A percentile compares a stretch with the other conserved stretches of the same genome.
These are phyloP conservation scores for Macrolepiota albuminosa DNA, from an alignment of 768 basidiomycete species.

Conservation along the genomic window DNA sequence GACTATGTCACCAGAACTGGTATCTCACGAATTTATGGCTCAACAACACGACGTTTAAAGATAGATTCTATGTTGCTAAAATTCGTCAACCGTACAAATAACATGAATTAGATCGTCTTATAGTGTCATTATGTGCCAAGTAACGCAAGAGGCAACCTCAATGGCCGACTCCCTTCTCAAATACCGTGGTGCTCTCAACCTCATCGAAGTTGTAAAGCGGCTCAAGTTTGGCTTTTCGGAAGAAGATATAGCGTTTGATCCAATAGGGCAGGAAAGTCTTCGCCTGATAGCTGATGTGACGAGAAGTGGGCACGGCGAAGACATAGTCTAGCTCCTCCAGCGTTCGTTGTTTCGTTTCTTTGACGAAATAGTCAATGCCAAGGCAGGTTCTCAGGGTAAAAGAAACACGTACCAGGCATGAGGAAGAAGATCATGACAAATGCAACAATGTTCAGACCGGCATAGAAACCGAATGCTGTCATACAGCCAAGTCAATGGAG, in stretches of 20 bases:
- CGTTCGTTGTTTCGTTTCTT: constrained; percentile 50
- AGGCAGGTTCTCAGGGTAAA: neutral
- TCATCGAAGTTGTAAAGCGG: constrained; percentile 52
- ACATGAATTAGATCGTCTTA: neutral
- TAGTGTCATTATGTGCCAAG: neutral
- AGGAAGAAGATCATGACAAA: constrained; percentile 54
- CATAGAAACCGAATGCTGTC: constrained; percentile 56
- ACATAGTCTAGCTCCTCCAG: constrained; percentile 48
- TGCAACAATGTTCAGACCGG: constrained; percentile 44
- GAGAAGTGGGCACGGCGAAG: constrained; percentile 45
- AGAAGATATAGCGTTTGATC: constrained; percentile 42
- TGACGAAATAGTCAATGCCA: neutral
- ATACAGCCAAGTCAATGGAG: neutral
- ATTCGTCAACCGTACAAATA: neutral
- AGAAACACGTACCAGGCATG: constrained; percentile 38
- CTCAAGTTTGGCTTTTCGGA: constrained; percentile 30
- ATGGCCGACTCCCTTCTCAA: constrained; percentile 36
- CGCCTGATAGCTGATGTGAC: constrained; percentile 40
- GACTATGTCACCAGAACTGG: too few relatives aligned
- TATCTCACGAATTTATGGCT: neutral
- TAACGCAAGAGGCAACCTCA: constrained; percentile 1
- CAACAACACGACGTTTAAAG: neutral
- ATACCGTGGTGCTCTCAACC: constrained; percentile 39
- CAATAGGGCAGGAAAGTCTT: constrained; percentile 45
- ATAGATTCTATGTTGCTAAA: neutral